Evolutionary conservation across 2,329 filamentous ascomycete species (phyloP).

Genomic region (Colletotrichum sp.): DNA sequence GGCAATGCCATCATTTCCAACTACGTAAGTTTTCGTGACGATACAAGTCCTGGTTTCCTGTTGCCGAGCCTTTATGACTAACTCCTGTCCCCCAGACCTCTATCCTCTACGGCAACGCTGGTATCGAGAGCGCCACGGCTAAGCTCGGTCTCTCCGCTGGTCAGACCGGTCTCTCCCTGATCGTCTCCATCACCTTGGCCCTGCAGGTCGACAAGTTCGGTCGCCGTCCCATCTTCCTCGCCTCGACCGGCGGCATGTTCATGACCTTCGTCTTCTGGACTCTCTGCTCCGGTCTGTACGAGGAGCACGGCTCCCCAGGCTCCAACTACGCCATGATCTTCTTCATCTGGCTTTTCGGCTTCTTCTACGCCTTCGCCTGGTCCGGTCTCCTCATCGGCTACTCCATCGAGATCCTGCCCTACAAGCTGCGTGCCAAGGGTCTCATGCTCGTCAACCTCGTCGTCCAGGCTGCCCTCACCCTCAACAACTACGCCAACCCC

Average conservation of each 20-base stretch:
- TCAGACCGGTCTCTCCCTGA: slow-evolving; percentile 54
- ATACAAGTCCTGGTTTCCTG: neutral
- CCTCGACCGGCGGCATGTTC: slow-evolving; percentile 46
- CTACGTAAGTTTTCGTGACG: slow-evolving; percentile 36
- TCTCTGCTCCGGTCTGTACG: slow-evolving; percentile 48
- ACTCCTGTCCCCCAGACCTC: slow-evolving; percentile 26
- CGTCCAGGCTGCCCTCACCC: slow-evolving; percentile 58
- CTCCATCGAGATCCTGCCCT: slow-evolving; percentile 55
- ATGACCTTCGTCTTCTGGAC: slow-evolving; percentile 57
- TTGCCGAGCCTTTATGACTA: neutral
- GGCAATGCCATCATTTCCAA: slow-evolving; percentile 66
- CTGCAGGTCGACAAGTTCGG: slow-evolving; percentile 60
- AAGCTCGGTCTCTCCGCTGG: slow-evolving; percentile 51
- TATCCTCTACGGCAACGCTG: slow-evolving; percentile 57
- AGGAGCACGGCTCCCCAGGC: slow-evolving; percentile 38
- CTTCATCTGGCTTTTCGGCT: slow-evolving; percentile 41
- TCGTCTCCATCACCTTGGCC: slow-evolving; percentile 56
- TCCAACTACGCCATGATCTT: slow-evolving; percentile 48
- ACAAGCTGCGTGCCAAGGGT: slow-evolving; percentile 56
- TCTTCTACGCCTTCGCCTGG: slow-evolving; percentile 61
- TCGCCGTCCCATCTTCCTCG: slow-evolving; percentile 61
- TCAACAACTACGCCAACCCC: slow-evolving; percentile 61
- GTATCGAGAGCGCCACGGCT: slow-evolving; percentile 49
- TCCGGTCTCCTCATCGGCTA: slow-evolving; percentile 62
- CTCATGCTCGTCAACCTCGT: slow-evolving; percentile 62